Percentiles rank a stretch among this genome's conserved stretches.
phyloP scores from a whole-genome alignment of 768 basidiomycete genomes.

The Boletus bicolor region DNA sequence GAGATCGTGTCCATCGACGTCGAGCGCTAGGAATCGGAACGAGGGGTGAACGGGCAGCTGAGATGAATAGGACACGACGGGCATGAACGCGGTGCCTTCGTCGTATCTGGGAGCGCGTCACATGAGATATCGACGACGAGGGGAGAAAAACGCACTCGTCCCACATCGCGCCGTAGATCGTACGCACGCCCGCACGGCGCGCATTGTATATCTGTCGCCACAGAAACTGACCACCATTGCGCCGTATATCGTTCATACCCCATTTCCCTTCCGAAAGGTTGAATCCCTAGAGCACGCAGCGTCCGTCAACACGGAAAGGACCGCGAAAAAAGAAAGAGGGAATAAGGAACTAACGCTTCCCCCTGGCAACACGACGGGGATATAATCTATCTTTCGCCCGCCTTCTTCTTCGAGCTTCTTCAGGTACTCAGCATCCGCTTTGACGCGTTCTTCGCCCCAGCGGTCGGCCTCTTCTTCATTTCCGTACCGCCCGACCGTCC shows the following conservation, averaged over 20 bases:
- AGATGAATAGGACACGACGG: constrained; percentile 56
- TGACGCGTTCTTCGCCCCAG: constrained; percentile 62
- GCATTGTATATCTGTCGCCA: constrained; percentile 79
- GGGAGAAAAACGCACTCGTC: constrained; percentile 54
- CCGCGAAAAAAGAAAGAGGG: not conserved
- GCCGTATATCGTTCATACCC: constrained; percentile 67
- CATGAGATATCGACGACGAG: not conserved
- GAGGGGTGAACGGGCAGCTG: constrained; percentile 59
- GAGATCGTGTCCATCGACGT: constrained; percentile 73
- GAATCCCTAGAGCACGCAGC: constrained; percentile 45
- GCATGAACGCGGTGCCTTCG: constrained; percentile 82
- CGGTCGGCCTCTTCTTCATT: constrained; percentile 58
- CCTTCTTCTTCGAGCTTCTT: constrained; percentile 44
- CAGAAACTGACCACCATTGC: constrained; percentile 72
- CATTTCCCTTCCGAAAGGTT: constrained; percentile 71
- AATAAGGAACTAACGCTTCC: constrained; percentile 58
- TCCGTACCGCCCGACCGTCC: constrained; percentile 74
- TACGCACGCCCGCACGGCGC: constrained; percentile 55
- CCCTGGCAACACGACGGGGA: constrained; percentile 82
- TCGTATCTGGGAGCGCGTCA: constrained; percentile 54
- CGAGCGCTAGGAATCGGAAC: constrained; percentile 65
- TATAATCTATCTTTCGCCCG: constrained; percentile 64
- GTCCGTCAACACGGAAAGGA: constrained; percentile 4
- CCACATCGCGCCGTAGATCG: constrained; percentile 85
- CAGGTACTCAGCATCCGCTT: constrained; percentile 60